Conservation (phyloP, 192 early-diverging fungal genomes). For the Kickxella alabastrina region DNA sequence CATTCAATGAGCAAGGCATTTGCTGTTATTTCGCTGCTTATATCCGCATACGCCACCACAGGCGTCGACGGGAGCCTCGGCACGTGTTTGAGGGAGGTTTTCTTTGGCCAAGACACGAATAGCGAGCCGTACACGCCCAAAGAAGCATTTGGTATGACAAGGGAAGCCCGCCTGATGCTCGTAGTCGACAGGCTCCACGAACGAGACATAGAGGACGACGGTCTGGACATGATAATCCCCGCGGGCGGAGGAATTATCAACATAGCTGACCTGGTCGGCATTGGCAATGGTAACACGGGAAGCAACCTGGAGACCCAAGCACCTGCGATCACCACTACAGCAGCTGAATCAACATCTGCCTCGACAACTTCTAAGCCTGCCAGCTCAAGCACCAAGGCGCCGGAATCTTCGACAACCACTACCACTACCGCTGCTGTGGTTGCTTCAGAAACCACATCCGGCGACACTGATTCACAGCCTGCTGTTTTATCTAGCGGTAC, state of each 20-base stretch:
- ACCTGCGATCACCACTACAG: neutral
- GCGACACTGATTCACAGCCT: too few relatives aligned
- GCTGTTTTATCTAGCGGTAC: too few relatives aligned
- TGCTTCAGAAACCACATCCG: too few relatives aligned
- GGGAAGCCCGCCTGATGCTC: neutral
- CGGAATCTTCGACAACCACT: neutral
- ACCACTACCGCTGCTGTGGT: too few relatives aligned
- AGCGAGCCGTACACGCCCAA: constrained; percentile 22
- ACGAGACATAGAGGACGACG: constrained; percentile 9
- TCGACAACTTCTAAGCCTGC: too few relatives aligned
- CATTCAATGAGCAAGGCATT: too few relatives aligned
- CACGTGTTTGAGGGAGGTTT: constrained; percentile 24
- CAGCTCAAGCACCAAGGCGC: neutral
- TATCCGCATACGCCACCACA: too few relatives aligned
- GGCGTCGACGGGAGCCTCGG: constrained; percentile 10
- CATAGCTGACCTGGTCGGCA: constrained; percentile 14
- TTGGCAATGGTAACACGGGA: constrained; percentile 5
- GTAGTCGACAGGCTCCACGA: constrained; percentile 5
- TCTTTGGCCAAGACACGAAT: constrained; percentile 33
- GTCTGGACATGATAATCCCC: constrained; percentile 23
- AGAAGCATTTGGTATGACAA: constrained; percentile 1
- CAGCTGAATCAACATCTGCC: constrained; percentile 7
- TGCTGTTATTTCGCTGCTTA: too few relatives aligned
- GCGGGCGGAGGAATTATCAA: constrained; percentile 30
- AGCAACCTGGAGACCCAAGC: constrained; percentile 1